Evolutionary conservation across 306 rosid species (phyloP), one percentile per base, ranked within the genome.

Genomic region (Fragaria ananassa): DNA sequence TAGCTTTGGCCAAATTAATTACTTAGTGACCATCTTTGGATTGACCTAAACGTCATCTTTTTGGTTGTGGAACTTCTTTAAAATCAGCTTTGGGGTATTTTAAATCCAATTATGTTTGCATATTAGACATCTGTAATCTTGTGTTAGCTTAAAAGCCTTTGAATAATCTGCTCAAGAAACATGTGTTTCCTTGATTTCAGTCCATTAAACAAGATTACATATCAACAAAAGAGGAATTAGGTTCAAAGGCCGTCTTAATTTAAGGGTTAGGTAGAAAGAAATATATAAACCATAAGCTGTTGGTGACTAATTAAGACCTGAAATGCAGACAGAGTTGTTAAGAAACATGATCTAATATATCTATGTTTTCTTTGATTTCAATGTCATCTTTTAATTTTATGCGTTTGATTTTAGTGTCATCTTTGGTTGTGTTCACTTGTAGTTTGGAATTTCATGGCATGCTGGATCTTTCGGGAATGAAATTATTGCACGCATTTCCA

Each of bases 181-280:
- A 72, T 39, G 63, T 69, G 81, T 35, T 57, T 56, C 57, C 37
- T 23, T 18, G 35, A 61, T 44, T 62, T 66, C 39, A 23, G 45
- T 65, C 57, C 71, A 41, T 57, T 34, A 70, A 45, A 73, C 86
- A 82, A 76, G 76, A 66, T 57, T 58, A 76, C 14, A 73, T 3
- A 44, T 45, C 39, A 19, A 13, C 50, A 10, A 53, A 69, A 70
- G 71, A 63, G 29, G 39, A 77, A 56, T 77, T 85, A 76, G 82
- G 80, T 73, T 80, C 75, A 17, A 68, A 68, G 34, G 10, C 18
- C 4, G 29, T 68, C 35, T 68, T 76, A 80, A 47, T 76, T 63
- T 31, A 76, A 68, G 78, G 70, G 37, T 79, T 85, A 76, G 84
- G 84, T 82, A 45, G 45, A 79, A 53, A 60, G 8, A 56, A 53